These are phyloP conservation scores for Butyriboletus pseudospeciosus DNA, from an alignment of 1,284 basidiomycete species.

Conservation along the genomic window DNA sequence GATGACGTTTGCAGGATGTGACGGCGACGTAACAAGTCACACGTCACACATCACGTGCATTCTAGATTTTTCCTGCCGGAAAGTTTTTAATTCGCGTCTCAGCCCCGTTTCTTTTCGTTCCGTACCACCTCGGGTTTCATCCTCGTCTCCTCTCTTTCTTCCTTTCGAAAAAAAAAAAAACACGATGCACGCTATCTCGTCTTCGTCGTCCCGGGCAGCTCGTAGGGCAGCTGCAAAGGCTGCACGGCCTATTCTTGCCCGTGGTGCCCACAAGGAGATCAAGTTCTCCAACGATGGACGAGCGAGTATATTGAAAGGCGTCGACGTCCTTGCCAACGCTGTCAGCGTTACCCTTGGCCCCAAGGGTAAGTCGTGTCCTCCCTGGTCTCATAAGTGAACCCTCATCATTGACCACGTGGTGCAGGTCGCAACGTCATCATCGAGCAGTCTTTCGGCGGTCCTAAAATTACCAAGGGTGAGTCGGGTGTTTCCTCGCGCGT, in stretches of 20 bases:
- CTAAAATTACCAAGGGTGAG: constrained; percentile 94
- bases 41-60: constrained; percentile 16
- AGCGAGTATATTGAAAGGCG: constrained; percentile 90
- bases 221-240: constrained; percentile 50
- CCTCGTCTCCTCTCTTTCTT: background rate
- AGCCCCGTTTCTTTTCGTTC: background rate
- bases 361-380: constrained; percentile 60
- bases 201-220: constrained; percentile 42
- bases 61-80: constrained; percentile 21
- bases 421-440: constrained; percentile 96
- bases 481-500: background rate
- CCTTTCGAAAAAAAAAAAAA: background rate
- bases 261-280: constrained; percentile 91
- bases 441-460: constrained; percentile 95
- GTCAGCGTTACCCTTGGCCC: constrained; percentile 95
- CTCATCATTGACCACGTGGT: constrained; percentile 13
- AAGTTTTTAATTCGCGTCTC: constrained; percentile 14
- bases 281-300: constrained; percentile 96
- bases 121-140: background rate
- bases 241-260: constrained; percentile 41
- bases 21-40: background rate
- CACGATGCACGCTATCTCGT: constrained; percentile 27
- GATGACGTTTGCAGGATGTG: background rate
- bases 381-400: background rate
- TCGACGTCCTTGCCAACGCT: constrained; percentile 93